Evolutionary conservation across 805 yeast genomes (phyloP), one percentile per base, ranked within the genome.

Genomic region (Saturnispora serradocipensis): DNA sequence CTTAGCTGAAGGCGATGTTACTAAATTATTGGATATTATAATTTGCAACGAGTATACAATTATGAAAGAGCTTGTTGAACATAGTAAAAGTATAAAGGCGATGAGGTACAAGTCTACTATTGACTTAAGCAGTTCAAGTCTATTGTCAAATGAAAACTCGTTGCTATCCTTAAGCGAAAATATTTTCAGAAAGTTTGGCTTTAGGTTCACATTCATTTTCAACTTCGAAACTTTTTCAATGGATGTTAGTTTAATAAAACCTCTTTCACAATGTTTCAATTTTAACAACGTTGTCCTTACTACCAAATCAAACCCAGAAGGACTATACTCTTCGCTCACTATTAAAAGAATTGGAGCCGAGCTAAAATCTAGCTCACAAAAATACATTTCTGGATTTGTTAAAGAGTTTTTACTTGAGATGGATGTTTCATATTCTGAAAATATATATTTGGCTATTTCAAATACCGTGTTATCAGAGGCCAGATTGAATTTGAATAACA

Each of bases 11-110:
- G 56, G 59, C 0, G 45, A 53, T n/a, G 56, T 64, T 13, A 38
- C 56, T 3, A 24, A 45, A 11, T 58, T 61, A 1, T 32, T 67
- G 11, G 60, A 61, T 16, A 36, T 56, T 2, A 38, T 67, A 16
- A 27, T 53, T 7, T 51, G 58, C 13, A 43, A 60, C 30, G 72
- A 68, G 30, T 53, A 58, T 38, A 56, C 54, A 11, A 49, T 58
- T 9, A 48, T 66, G 8, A 52, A 54, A 18, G 60, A 61, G 1
- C 27, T 64, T 8, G 40, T 60, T 10, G 53, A 55, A 15, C 18
- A 20, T 27, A 8, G 45, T 48, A 18, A 16, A 28, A 15, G 24
- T 35, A 28, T 34, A 25, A 18, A 44, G 43, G 25, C 28, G 6
- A 3, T 30, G 25, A 0, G 27, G 28, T 4, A 3, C 22, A 9